A percentile compares a stretch with the other conserved stretches of the same genome.
phyloP scores from a whole-genome alignment of 176 grass and related monocot genomes.

The Rhynchospora breviuscula region DNA sequence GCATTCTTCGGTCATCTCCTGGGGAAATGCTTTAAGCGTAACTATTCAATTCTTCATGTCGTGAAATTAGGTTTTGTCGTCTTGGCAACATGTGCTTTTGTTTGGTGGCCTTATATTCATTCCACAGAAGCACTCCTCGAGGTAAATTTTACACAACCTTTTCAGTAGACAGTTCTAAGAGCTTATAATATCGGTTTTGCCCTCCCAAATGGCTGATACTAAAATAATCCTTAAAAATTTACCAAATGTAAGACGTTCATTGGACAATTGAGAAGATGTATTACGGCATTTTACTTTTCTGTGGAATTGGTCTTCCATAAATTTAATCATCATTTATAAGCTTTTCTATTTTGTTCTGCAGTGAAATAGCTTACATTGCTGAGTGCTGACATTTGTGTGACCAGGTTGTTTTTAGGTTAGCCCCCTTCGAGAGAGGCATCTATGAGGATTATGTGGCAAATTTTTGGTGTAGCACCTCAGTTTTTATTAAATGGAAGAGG shows the following conservation, averaged over 20 bases:
- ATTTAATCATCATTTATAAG: not conserved
- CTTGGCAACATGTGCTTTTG: conserved; percentile 68
- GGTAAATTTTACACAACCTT: conserved; percentile 30
- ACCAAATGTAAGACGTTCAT: not conserved
- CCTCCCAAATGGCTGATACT: not conserved
- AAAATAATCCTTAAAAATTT: conserved; percentile 3
- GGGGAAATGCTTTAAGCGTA: conserved; percentile 67
- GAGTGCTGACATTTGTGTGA: conserved; percentile 12
- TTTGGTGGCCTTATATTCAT: conserved; percentile 92
- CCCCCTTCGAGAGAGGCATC: conserved; percentile 93
- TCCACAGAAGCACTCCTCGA: conserved; percentile 58
- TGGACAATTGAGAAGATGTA: not conserved
- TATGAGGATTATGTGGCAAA: conserved; percentile 96
- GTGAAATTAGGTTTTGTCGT: conserved; percentile 69
- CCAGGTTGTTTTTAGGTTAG: conserved; percentile 70
- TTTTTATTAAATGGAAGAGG: conserved; percentile 89
- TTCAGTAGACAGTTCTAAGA: not conserved
- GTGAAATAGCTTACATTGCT: conserved; percentile 21
- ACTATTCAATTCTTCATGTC: conserved; percentile 57
- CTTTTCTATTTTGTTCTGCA: not conserved
- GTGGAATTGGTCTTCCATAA: not conserved
- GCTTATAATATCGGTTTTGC: not conserved
- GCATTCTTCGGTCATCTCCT: conserved; percentile 89
- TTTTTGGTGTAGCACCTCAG: conserved; percentile 92
- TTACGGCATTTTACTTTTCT: not conserved